Evolutionary conservation across 2,329 filamentous ascomycete species (phyloP).

Genomic region (Stemphylium vesicarium): DNA sequence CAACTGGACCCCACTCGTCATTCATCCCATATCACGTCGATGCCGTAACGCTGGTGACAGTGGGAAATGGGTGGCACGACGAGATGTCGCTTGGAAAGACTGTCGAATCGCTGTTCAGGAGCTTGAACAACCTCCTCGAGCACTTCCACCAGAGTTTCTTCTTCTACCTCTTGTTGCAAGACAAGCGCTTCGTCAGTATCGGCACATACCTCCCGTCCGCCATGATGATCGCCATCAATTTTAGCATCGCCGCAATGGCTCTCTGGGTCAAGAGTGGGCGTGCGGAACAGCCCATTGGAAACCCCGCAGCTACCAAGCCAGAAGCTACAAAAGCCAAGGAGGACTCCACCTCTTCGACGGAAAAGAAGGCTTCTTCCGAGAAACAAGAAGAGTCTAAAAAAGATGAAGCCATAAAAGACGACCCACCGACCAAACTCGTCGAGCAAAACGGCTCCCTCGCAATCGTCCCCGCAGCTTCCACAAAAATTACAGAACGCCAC

Average conservation of each 20-base stretch:
- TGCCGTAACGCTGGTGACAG: conserved; percentile 89
- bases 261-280: conserved; percentile 89
- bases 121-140: conserved; percentile 94
- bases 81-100: conserved; percentile 94
- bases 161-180: conserved; percentile 94
- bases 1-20: conserved; percentile 88
- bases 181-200: conserved; percentile 94
- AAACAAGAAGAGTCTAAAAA: conserved; percentile 1
- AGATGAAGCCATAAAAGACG: conserved; percentile 9
- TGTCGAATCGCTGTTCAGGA: conserved; percentile 88
- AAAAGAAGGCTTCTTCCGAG: neutral
- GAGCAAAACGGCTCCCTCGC: conserved; percentile 44
- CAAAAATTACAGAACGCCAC: conserved; percentile 63
- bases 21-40: conserved; percentile 99
- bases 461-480: conserved; percentile 48
- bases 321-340: conserved; percentile 49
- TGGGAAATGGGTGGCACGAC: conserved; percentile 93
- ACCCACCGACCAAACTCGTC: conserved; percentile 35
- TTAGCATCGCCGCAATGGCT: conserved; percentile 92
- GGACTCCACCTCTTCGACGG: conserved; percentile 59
- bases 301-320: conserved; percentile 34
- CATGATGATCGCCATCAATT: conserved; percentile 95
- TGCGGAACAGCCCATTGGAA: conserved; percentile 22
- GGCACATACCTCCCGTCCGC: conserved; percentile 96
- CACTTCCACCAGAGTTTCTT: conserved; percentile 99